Evolutionary conservation across 2,329 filamentous ascomycete genomes (phyloP).

Genomic region (Fusarium falciforme): DNA sequence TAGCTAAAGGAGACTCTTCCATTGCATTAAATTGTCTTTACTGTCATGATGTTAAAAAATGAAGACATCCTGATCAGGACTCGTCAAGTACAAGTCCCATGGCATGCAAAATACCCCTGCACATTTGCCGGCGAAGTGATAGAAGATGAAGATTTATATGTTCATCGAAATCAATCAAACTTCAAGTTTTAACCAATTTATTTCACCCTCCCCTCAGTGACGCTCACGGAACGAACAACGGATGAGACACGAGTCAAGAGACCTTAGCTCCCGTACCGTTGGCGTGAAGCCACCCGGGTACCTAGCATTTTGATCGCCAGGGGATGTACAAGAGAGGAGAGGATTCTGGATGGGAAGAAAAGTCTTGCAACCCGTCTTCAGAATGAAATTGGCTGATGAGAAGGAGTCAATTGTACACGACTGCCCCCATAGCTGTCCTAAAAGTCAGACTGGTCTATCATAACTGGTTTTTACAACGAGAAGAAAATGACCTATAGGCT

Average conservation of each 20-base stretch:
- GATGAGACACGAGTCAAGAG: background rate
- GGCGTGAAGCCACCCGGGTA: background rate
- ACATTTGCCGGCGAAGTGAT: too few relatives aligned
- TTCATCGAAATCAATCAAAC: too few relatives aligned
- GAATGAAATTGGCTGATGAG: background rate
- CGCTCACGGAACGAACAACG: background rate
- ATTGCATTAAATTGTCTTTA: too few relatives aligned
- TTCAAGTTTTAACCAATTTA: background rate
- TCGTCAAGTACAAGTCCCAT: too few relatives aligned
- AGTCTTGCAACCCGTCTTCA: background rate
- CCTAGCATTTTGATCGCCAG: background rate
- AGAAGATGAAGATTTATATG: too few relatives aligned
- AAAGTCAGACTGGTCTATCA: too few relatives aligned
- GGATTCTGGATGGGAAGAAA: background rate
- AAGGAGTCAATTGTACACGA: background rate
- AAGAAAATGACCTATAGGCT: rapidly evolving
- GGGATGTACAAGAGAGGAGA: background rate
- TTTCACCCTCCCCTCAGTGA: background rate
- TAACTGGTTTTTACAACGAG: background rate
- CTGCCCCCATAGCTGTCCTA: background rate
- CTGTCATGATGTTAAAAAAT: too few relatives aligned
- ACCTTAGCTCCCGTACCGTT: background rate
- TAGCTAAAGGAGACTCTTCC: too few relatives aligned
- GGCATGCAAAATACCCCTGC: too few relatives aligned
- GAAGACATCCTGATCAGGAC: too few relatives aligned